Evolutionary conservation across 2,329 filamentous ascomycete species (phyloP).

Genomic region (Aspergillus aculeatinus): DNA sequence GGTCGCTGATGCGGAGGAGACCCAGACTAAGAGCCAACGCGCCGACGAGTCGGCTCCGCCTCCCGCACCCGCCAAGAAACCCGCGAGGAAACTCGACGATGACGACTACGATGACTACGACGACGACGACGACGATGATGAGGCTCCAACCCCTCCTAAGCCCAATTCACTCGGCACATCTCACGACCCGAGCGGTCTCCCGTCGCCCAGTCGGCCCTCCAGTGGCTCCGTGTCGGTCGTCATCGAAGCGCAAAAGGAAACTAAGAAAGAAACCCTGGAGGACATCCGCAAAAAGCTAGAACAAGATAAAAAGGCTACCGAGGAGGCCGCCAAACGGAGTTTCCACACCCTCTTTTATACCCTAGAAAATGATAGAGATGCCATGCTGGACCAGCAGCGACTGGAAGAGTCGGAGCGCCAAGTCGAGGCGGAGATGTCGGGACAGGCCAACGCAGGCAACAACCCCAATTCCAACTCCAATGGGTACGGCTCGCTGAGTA

Average conservation of each 20-base stretch:
- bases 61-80: slow-evolving; percentile 53
- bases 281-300: slow-evolving; percentile 92
- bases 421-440: slow-evolving; percentile 90
- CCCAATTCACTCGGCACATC: slow-evolving; percentile 52
- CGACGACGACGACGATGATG: slow-evolving; percentile 57
- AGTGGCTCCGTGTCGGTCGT: slow-evolving; percentile 63
- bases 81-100: slow-evolving; percentile 73
- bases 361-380: slow-evolving; percentile 88
- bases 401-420: slow-evolving; percentile 95
- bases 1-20: slow-evolving; percentile 51
- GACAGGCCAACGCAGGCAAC: slow-evolving; percentile 56
- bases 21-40: slow-evolving; percentile 39
- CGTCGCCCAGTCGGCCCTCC: slow-evolving; percentile 68
- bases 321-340: slow-evolving; percentile 82
- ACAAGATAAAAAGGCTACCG: slow-evolving; percentile 84
- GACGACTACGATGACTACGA: slow-evolving; percentile 71
- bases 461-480: slow-evolving; percentile 55
- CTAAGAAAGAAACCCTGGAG: slow-evolving; percentile 67
- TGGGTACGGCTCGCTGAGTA: slow-evolving; percentile 86
- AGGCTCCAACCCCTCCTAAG: slow-evolving; percentile 51
- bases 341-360: slow-evolving; percentile 96
- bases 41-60: slow-evolving; percentile 50
- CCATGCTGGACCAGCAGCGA: slow-evolving; percentile 96
- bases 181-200: slow-evolving; percentile 59
- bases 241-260: slow-evolving; percentile 58